Base-by-base conservation (phyloP, 257 asterid genomes). In the Cruciata laevipes region DNA sequence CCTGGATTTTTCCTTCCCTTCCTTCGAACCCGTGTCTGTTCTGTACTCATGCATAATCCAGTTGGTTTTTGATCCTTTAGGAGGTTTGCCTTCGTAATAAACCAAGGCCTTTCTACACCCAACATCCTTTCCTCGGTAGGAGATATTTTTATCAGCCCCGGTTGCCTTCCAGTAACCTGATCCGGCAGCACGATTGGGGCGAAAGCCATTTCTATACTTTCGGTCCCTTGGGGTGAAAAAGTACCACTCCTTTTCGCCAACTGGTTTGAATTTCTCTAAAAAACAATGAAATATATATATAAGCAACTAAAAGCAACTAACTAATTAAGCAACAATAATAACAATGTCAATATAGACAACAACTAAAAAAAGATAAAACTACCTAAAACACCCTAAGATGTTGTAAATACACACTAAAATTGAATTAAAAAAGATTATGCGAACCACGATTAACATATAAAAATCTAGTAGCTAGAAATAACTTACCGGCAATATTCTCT, bases 141-240 rank as follows among this genome's bases (percentile, higher is more conserved):
- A 3, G 1, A 77, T 20, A 11, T 11, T 0, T 23, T 52, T 71
- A 18, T 79, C 83, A 2, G 75, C 73, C 33, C 80, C 80, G 0
- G 80, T 79, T 2, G 80, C 83, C 59, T 79, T 79, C 80, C 83
- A 79, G 3, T 68, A 79, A 0, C 80, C 83, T 8, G 31, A 13
- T 11, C 78, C 71, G 0, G 82, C 76, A 14, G 76, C 68, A 35
- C 79, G 60, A 3, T 37, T 71, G 0, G 79, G 82, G 33, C 82
- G 20, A 0, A 2, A 1, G 0, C 80, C 80, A 16, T 75, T 79
- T 3, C 1, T 17, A 44, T 79, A 79, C 42, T 79, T 79, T 13
- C 78, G 42, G 5, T 74, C 57, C 23, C 82, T 78, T 9, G 78
- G 79, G 1, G 82, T 78, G 23, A 75, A 75, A 21, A 79, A 56